Base-by-base conservation (phyloP, 2,329 filamentous ascomycete genomes). In the Sclerotinia trifoliorum region DNA sequence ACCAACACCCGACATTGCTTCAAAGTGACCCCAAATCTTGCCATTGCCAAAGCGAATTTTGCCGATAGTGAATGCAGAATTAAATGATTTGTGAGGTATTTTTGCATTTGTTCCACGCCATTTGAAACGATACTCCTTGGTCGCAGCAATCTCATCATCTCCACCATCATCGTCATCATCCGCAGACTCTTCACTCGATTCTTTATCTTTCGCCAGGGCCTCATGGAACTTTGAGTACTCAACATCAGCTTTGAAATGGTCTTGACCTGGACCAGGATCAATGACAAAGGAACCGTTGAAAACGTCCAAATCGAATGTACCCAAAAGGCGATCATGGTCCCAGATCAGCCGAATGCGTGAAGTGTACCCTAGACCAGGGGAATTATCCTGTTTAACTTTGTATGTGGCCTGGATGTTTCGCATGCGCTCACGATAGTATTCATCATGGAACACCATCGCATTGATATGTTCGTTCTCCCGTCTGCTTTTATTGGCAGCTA, bases 201-300 rank as follows among this genome's bases (percentile, higher is more conserved):
- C 60, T 17, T 51, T 62, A 7, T 62, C 46, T 8, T 49, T 51
- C 2, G 60, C 60, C 26, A 46, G 32, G n/a, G 60, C 60, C 46
- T 62, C 60, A 13, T 62, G 60, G 15, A 62, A 62, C 15, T 62
- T 62, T 8, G 60, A 62, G 46, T 62, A 62, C n/a, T 62, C 60
- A 6, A 62, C 51, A 62, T 62, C 60, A 24, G 60, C 60, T n/a
- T 11, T 62, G 1, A 62, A 62, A 15, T 62, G 60, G n/a, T 62
- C 46, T 39, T 62, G 60, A 7, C 15, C 32, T 29, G 60, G 60
- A 51, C 60, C 60, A 26, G 60, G 60, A 39, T 62, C 60, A 39
- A 62, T 62, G 17, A 62, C 21, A 1, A 62, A 19, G n/a, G 60
- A 62, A 3, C 60, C 60, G 10, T 13, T 35, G 46, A 62, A 62